A percentile compares a stretch with the other conserved stretches of the same genome.
Evolutionary conservation across 805 yeast genomes (phyloP).

Genomic region (Candida coquimbonensis): DNA sequence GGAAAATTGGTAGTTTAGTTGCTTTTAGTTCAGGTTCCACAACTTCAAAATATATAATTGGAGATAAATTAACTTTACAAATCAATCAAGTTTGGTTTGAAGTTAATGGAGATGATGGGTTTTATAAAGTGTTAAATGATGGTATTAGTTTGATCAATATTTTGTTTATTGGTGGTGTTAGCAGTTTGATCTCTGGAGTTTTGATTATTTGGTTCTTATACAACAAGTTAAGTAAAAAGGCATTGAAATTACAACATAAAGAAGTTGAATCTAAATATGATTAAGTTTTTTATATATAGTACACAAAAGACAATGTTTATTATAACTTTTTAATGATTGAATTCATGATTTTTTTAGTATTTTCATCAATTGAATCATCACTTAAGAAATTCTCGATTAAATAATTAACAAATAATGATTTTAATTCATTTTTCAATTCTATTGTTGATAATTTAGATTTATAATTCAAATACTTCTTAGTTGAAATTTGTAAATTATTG

Average conservation of each 20-base stretch:
- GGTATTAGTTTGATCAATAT: not conserved
- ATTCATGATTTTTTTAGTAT: constrained; percentile 16
- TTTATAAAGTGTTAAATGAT: not conserved
- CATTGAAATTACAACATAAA: constrained; percentile 5
- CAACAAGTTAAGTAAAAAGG: constrained; percentile 6
- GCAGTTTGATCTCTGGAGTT: constrained; percentile 3
- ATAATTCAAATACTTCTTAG: constrained; percentile 64
- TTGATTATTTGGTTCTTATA: constrained; percentile 5
- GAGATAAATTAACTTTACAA: constrained; percentile 50
- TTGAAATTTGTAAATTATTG: constrained; percentile 56
- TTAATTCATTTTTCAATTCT: constrained; percentile 27
- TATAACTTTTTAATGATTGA: constrained; percentile 20
- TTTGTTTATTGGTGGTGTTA: constrained; percentile 3
- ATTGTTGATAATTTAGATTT: constrained; percentile 32
- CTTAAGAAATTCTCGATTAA: constrained; percentile 29
- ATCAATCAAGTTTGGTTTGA: constrained; percentile 54
- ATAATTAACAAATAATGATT: constrained; percentile 24
- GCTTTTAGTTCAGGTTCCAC: constrained; percentile 50
- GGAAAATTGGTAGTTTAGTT: constrained; percentile 31
- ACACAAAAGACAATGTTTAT: not conserved
- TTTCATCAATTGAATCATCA: constrained; percentile 11
- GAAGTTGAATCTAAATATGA: constrained; percentile 9
- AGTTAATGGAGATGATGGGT: not conserved
- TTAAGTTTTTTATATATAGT: not conserved
- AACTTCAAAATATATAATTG: constrained; percentile 57